phyloP scores from a whole-genome alignment of 208 protist genomes.

The Leishmania mexicana region DNA sequence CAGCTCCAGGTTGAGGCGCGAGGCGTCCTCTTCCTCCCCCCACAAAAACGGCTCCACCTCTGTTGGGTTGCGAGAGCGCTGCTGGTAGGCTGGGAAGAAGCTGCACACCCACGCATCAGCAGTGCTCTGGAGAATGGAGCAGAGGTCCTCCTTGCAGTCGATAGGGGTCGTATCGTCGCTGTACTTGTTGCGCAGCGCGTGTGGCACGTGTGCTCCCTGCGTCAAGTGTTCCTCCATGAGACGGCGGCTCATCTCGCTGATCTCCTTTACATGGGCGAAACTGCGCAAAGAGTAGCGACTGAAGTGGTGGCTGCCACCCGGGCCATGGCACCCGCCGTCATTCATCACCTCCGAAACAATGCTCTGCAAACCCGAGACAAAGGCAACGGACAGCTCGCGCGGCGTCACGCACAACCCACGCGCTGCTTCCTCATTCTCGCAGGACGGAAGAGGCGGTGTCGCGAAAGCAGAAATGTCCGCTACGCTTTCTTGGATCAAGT shows the following conservation, averaged over 20 bases:
- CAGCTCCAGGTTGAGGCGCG: slow-evolving; percentile 31
- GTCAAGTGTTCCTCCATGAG: slow-evolving; percentile 36
- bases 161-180: slow-evolving; percentile 10
- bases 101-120: slow-evolving; percentile 53
- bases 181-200: slow-evolving; percentile 31
- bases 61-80: slow-evolving; percentile 19
- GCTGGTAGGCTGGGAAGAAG: slow-evolving; percentile 49
- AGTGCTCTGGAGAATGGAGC: slow-evolving; percentile 18
- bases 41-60: slow-evolving; percentile 43
- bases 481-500: slow-evolving; percentile 26
- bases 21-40: slow-evolving; percentile 26
- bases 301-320: slow-evolving; percentile 10
- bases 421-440: not conserved
- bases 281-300: slow-evolving; percentile 28
- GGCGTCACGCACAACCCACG: slow-evolving; percentile 13
- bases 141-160: slow-evolving; percentile 23
- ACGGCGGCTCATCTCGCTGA: slow-evolving; percentile 32
- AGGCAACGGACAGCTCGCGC: slow-evolving; percentile 22
- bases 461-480: slow-evolving; percentile 8
- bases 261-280: slow-evolving; percentile 19
- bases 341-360: slow-evolving; percentile 35
- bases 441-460: not conserved
- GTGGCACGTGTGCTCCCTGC: slow-evolving; percentile 23
- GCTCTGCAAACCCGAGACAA: slow-evolving; percentile 31
- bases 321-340: slow-evolving; percentile 27